A percentile compares a stretch with the other conserved stretches of the same genome.
Evolutionary conservation across 768 basidiomycete species (phyloP).

Genomic region (Kwoniella dendrophila): DNA sequence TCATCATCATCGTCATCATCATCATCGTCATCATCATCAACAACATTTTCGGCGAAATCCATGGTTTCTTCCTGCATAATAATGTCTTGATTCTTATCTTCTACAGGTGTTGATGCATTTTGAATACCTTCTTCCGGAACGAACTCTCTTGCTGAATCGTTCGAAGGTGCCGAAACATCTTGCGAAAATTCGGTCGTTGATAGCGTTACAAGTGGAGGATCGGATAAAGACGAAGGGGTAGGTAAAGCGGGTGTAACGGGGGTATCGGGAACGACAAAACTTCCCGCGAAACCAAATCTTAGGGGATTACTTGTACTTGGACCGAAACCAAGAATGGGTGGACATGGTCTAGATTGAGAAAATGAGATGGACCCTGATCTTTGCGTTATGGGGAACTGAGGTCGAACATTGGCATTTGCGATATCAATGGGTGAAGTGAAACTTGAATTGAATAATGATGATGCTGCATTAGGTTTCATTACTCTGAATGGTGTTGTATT

Average conservation of each 20-base stretch:
- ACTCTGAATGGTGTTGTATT: not conserved
- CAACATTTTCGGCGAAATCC: too few species aligned
- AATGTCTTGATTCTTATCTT: not conserved
- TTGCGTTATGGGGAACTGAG: not conserved
- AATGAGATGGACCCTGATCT: not conserved
- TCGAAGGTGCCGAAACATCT: not conserved
- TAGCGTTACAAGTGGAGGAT: not conserved
- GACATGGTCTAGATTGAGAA: not conserved
- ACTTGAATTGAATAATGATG: not conserved
- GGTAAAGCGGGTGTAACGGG: not conserved
- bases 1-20: too few species aligned
- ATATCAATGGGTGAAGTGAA: not conserved
- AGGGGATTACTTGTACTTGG: not conserved
- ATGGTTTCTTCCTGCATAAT: too few species aligned
- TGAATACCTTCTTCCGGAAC: not conserved
- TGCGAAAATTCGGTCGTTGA: not conserved
- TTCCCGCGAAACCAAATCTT: constrained; percentile 3
- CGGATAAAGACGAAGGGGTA: not conserved
- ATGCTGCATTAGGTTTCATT: not conserved
- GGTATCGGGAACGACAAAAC: not conserved
- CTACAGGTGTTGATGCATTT: not conserved
- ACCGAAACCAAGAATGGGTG: not conserved
- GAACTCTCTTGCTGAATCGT: not conserved
- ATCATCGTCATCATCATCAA: too few species aligned
- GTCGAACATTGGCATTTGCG: too few species aligned